phyloP scores from a whole-genome alignment of 108 stramenopile species.

The Epithemia pelagica region DNA sequence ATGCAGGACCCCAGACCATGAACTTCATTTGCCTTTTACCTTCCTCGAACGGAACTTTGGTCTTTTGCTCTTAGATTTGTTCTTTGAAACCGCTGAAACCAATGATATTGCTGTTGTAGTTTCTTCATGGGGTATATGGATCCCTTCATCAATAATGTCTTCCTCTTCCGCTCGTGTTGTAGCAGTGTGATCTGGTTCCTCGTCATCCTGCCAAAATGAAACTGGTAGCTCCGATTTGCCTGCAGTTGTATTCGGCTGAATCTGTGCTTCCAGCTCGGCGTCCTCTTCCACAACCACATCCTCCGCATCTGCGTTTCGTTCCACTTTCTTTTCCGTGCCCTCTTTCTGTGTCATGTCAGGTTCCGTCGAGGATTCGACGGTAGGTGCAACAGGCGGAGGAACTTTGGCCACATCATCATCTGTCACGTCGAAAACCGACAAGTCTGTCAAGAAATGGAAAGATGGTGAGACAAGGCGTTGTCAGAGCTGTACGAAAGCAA shows the following conservation, averaged over 20 bases:
- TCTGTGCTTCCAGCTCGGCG: background rate
- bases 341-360: background rate
- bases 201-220: slow-evolving; percentile 5
- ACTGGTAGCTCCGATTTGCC: background rate
- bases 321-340: background rate
- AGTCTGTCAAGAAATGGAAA: slow-evolving; percentile 20
- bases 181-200: slow-evolving; percentile 9
- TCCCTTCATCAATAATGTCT: slow-evolving; percentile 1
- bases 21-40: background rate
- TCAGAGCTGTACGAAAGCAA: background rate
- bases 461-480: slow-evolving; percentile 7
- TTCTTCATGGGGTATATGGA: background rate
- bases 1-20: background rate
- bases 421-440: slow-evolving; percentile 24
- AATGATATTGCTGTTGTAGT: slow-evolving; percentile 13
- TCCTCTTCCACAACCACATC: slow-evolving; percentile 1
- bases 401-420: slow-evolving; percentile 8
- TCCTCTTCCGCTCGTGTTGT: background rate
- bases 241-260: background rate
- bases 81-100: slow-evolving; percentile 17
- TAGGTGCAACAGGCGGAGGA: background rate
- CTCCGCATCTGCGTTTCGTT: background rate
- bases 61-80: slow-evolving; percentile 13
- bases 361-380: background rate
- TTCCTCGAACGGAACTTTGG: slow-evolving; percentile 28